Evolutionary conservation across 192 early-diverging fungal species (phyloP), one percentile per base, ranked within the genome.

Genomic region (Gryganskiella cystojenkinii): DNA sequence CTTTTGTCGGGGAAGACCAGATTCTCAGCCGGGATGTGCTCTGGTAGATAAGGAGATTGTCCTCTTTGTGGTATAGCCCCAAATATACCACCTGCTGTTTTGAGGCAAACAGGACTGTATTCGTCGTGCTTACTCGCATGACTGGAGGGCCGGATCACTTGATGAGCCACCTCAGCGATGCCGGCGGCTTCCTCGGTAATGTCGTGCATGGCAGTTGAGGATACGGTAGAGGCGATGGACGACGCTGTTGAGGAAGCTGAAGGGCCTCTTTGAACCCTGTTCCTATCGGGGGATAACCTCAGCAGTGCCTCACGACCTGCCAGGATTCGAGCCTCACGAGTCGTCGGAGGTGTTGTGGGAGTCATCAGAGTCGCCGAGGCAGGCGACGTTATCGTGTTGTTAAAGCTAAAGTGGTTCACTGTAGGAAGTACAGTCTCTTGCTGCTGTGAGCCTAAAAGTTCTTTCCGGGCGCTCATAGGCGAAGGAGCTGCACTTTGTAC

Each of bases 1-100:
- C 74, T 78, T 28, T 64, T 52, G 24, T 78, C 74, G 0, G 74
- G 74, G n/a, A 78, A 78, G 4, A 69, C 61, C 17, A 78, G 31
- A 4, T 52, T 63, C 52, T 62, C 64, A 2, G 72, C 46, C 0
- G 45, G 35, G 6, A 67, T 34, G 17, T 76, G 58, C 30, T 13
- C 37, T 40, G 5, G 37, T 13, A 9, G 5, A 13, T 5, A 40
- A 40, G 15, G 47, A 1, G 61, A 22, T 0, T 63, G 31, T 0
- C 72, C 65, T 3, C 72, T 49, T 35, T 62, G 64, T 14, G 44
- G 72, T 2, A 76, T 28, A 4, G 60, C 65, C 0, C 65, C 72
- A 63, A 55, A 76, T 22, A 63, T n/a, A 20, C 72, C 72, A 13
- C 64, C 61, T 17, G 28, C 59, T 8, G 55, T 31, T 31, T 34